Percentiles rank a stretch among this genome's conserved stretches.
Evolutionary conservation across 108 stramenopile species (phyloP).

Genomic region (Pseudonitzschia multiseries): DNA sequence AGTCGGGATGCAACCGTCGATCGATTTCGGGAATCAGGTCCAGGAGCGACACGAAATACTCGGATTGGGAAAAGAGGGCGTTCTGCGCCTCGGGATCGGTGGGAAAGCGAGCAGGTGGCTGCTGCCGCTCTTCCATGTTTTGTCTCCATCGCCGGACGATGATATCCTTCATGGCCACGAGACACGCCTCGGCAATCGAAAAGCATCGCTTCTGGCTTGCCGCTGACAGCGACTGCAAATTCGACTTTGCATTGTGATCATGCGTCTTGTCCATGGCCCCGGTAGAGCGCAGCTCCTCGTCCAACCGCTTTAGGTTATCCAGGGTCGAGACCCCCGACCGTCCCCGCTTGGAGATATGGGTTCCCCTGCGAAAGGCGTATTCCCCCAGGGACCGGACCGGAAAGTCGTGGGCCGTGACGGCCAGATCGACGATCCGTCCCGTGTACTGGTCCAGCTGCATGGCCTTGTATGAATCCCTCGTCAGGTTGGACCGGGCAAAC

Average conservation of each 20-base stretch:
- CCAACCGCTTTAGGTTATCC: not conserved
- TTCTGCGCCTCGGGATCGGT: not conserved
- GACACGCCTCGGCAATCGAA: conserved; percentile 33
- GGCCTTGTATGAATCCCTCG: conserved; percentile 24
- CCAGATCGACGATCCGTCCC: conserved; percentile 20
- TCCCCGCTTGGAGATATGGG: not conserved
- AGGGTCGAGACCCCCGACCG: not conserved
- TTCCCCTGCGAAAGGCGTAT: conserved; percentile 16
- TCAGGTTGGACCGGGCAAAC: conserved; percentile 14
- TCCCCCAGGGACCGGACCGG: conserved; percentile 38
- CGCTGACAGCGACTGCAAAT: not conserved
- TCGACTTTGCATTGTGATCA: not conserved
- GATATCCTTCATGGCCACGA: conserved; percentile 29
- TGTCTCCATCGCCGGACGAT: not conserved
- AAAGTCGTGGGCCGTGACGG: conserved; percentile 18
- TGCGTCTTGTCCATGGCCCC: not conserved
- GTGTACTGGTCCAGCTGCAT: conserved; percentile 28
- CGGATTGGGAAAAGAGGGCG: conserved; percentile 9
- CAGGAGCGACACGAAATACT: conserved; percentile 20
- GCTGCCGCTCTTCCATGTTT: not conserved
- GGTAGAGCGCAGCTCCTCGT: not conserved
- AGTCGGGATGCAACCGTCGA: not conserved
- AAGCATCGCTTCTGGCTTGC: not conserved
- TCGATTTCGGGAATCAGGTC: conserved; percentile 37
- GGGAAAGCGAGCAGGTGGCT: not conserved